Base-by-base conservation (phyloP, 768 basidiomycete species). In the Boletus rubroflammeus region DNA sequence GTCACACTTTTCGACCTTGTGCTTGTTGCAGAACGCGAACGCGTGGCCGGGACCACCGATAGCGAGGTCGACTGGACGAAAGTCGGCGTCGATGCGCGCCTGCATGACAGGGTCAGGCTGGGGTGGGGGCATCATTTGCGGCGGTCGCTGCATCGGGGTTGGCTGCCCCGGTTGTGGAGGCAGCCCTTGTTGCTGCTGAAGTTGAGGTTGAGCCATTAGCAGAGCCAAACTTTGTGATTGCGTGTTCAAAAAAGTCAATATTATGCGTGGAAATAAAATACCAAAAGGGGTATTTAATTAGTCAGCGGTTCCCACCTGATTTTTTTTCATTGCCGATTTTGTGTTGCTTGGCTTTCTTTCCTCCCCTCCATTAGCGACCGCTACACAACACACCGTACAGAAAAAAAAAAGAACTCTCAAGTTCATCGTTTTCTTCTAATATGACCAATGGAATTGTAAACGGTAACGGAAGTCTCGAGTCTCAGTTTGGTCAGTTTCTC, bases 381-480 rank as follows among this genome's bases (percentile, higher is more conserved):
- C 52, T 35, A 54, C 57, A 68, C 66, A 64, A 49, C 51, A 50
- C 60, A 60, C 57, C 56, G 56, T 58, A 55, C 59, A 63, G 51
- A 55, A 51, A 53, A 65, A 40, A 44, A 51, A 69, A 66, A 63
- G 56, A 57, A 56, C 53, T 25, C 41, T 52, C 14, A 36, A 61
- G 64, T 73, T 73, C 68, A 62, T 67, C 62, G 44, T 67, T 68
- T 65, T 61, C 52, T 57, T 68, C 71, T 78, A 81, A 86, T 89
- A 91, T 91, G 89, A 85, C 88, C 78, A 90, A 90, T 91, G 89
- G 87, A 83, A 82, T 83, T 80, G 83, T 89, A 87, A 89, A 90
- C 76, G 84, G 80, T 71, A 76, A 74, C 67, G 72, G 79, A 72
- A 84, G 80, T 75, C 76, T 90, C 67, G 88, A 91, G 79, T 76